Evolutionary conservation across 2,329 filamentous ascomycete genomes (phyloP), one percentile per base, ranked within the genome.

Genomic region (Neofusicoccum laricinum): DNA sequence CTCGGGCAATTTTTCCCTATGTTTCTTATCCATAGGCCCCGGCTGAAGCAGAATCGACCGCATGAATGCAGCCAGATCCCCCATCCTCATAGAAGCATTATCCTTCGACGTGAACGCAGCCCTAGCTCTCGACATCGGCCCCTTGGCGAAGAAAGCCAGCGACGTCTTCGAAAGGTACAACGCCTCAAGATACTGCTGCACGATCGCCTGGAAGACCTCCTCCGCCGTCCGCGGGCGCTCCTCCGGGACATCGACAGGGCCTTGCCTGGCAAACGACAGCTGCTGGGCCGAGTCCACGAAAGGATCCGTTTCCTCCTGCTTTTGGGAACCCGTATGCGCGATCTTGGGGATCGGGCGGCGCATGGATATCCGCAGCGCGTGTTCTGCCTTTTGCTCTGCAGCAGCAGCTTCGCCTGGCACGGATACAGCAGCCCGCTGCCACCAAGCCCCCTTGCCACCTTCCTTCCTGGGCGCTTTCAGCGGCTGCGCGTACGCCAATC

Each of bases 61-160:
- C n/a, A 94, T 73, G 69, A 92, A 93, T 0, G 83, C 80, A 8
- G 90, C 81, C 17, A 93, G 79, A 57, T 92, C 86, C 25, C 79
- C 78, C 75, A 89, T 86, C 45, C 87, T 82, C 19, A 88, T 77
- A 21, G 82, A 85, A 6, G 84, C 79, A 72, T 89, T 86, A 59
- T 85, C 84, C 66, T 87, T 84, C 14, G 87, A 77, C 64, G 88
- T 86, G 67, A 92, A 92, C 14, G 88, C 85, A 51, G 88, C 89
- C 65, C 91, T 85, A 50, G 90, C 88, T 69, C 90, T 85, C 49
- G 91, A 91, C 19, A 95, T 79, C 1, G 91, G 90, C 0, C 91
- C 91, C 78, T 95, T 95, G 19, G 89, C 89, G 76, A 94, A 93
- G 75, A 93, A 95, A 65, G 91, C 91, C 64, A 94, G 79, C 3